Base-by-base conservation (phyloP, 2,329 filamentous ascomycete species). In the Gliomastix tumulicola region DNA sequence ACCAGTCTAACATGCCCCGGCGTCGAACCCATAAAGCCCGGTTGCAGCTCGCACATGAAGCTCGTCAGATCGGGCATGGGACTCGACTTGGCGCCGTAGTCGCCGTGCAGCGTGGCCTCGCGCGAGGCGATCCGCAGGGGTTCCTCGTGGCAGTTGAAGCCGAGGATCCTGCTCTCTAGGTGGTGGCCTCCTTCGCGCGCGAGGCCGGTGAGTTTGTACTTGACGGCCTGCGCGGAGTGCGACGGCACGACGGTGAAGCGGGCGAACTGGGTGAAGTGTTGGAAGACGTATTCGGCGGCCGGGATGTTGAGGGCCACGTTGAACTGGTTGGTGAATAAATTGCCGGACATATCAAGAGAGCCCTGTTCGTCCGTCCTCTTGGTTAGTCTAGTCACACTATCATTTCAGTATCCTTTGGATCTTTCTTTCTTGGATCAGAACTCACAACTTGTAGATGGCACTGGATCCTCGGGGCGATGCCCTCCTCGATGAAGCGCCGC, bases 121-220 rank as follows among this genome's bases (percentile, higher is more conserved):
- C 31, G 25, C 25, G 39, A 43, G 23, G 44, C 49, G 16, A 49
- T 48, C 13, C 38, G 43, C 5, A 40, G 21, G 6, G 48, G 46
- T 2, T 49, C 43, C 21, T 43, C 46, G 11, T 39, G 44, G 19
- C 46, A 49, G 44, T 50, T 50, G 34, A 50, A 50, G 13, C 48
- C 48, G 2, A 50, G 32, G 11, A 49, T 40, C 18, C 46, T 34
- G 12, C 39, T 47, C 30, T 44, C 48, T 19, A 50, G 21, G 7
- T 36, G 40, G 12, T 38, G 28, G 1, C 44, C 44, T 25, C 48
- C 46, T 5, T 39, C 16, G 6, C 39, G 20, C 16, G 39, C 36
- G 13, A 50, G 34, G 4, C 44, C 46, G 5, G 35, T 15, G 13
- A 42, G 27, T 7, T 41, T 42, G 35, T 50, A 50, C 15, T 47